A percentile compares a stretch with the other conserved stretches of the same genome.
phyloP scores from a whole-genome alignment of 1,139 yeast species.

The Yamadazyma triangularis region DNA sequence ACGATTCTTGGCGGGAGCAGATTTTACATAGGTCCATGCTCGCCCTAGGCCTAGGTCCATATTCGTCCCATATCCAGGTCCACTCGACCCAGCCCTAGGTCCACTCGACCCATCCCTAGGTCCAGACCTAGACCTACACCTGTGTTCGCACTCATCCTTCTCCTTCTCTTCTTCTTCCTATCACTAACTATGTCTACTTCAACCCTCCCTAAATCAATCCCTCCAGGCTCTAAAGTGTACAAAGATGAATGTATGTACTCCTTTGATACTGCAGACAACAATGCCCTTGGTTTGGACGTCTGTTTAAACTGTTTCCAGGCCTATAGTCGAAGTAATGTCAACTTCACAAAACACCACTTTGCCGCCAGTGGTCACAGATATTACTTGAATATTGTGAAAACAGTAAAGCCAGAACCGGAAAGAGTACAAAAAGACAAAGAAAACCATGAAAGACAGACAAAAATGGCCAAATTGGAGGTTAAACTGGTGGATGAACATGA shows the following conservation, averaged over 20 bases:
- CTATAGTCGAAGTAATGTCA: slow-evolving; percentile 48
- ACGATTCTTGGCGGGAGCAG: no score
- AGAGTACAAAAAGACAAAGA: no score
- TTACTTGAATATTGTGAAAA: slow-evolving; percentile 54
- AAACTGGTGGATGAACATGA: slow-evolving; percentile 69
- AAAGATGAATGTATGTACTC: slow-evolving; percentile 85
- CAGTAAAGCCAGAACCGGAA: slow-evolving; percentile 34
- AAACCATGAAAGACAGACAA: slow-evolving; percentile 43
- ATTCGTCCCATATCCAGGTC: no score
- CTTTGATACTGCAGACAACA: slow-evolving; percentile 70
- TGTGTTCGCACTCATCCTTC: no score
- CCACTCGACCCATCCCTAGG: no score
- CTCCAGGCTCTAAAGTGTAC: slow-evolving; percentile 31
- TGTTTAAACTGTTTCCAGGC: slow-evolving; percentile 66
- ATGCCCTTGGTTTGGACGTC: slow-evolving; percentile 63
- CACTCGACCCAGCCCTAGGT: no score
- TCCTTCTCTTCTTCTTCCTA: no score
- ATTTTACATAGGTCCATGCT: no score
- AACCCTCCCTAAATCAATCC: slow-evolving; percentile 2
- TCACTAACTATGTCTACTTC: no score
- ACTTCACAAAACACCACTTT: slow-evolving; percentile 54
- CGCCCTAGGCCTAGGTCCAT: no score
- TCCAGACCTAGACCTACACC: no score
- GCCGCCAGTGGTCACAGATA: slow-evolving; percentile 47
- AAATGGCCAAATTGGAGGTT: slow-evolving; percentile 72